phyloP scores from a whole-genome alignment of 768 basidiomycete genomes.

The Calocera viscosa region DNA sequence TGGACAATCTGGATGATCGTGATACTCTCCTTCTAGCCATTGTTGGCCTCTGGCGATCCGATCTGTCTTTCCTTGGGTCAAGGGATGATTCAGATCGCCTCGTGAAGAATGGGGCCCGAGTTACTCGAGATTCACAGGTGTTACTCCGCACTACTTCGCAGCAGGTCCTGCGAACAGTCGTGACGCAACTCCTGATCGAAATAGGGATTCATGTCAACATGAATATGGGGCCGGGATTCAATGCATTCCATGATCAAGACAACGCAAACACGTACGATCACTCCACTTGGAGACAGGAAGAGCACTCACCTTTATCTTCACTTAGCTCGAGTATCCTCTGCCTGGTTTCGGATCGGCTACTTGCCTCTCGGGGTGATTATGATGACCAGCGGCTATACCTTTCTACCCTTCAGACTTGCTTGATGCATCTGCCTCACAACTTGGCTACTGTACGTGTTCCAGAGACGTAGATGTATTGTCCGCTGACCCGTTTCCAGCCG shows the following conservation, averaged over 20 bases:
- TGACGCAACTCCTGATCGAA: neutral
- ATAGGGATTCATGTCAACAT: neutral
- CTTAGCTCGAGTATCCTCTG: neutral
- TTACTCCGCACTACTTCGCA: neutral
- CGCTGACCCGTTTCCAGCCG: neutral
- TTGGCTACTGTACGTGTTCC: neutral
- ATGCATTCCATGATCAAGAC: neutral
- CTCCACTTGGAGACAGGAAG: neutral
- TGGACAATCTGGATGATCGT: conserved; percentile 23
- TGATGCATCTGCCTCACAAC: neutral
- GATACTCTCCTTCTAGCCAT: conserved; percentile 60
- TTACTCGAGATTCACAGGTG: neutral
- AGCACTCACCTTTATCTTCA: neutral
- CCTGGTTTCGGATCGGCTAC: neutral
- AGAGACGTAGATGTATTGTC: neutral
- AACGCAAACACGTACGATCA: neutral
- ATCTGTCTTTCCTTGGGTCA: conserved; percentile 37
- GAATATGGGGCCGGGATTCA: neutral
- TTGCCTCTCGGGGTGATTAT: neutral
- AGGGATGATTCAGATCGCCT: neutral
- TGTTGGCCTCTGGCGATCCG: conserved; percentile 54
- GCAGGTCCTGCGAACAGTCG: neutral
- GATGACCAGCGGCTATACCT: neutral
- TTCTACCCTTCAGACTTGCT: neutral
- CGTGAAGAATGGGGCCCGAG: neutral